Base-by-base conservation (phyloP, 1,139 yeast genomes). In the Saccharomyces hybrid region DNA sequence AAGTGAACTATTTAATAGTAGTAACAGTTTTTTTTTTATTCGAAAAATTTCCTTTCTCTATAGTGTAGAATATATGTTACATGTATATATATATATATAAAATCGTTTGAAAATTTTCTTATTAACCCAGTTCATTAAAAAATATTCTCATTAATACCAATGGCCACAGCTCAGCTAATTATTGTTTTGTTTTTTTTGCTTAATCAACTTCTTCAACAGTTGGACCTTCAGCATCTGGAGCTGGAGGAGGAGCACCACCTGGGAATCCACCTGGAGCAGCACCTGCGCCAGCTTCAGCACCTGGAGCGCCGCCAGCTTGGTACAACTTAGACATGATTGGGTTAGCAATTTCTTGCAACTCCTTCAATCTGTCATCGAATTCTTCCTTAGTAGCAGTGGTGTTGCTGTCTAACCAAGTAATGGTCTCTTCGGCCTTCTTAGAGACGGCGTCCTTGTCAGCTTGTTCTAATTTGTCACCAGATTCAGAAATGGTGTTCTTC, bases 291-390 rank as follows among this genome's bases (percentile, higher is more conserved):
- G 75, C 74, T 59, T 79, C 76, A 55, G 74, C 79, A 74, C 84
- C 84, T 83, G 83, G 67, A 84, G 83, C 64, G 5, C 81, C 82
- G 74, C 84, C 84, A 61, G 79, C 85, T 75, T 81, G 86, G 86
- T 88, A 88, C 79, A 90, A 87, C 82, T 88, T 87, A 73, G 89
- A 79, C 87, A 88, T 84, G 80, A 88, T 85, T 76, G 96, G 96
- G 87, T 88, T 88, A 68, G 96, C 93, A 77, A 84, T 81, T 66
- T 84, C 87, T 81, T 88, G 96, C 73, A 88, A 86, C 78, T 88
- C 96, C 87, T 88, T 88, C 80, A 88, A 93, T 79, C 84, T 83
- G 79, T 86, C 95, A 70, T 82, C 78, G 77, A 74, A 88, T 80
- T 88, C 96, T 74, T 88, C 96, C 69, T 85, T 81, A 66, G 95